phyloP scores from a whole-genome alignment of 2,329 filamentous ascomycete species.

The Diaporthe helianthi region DNA sequence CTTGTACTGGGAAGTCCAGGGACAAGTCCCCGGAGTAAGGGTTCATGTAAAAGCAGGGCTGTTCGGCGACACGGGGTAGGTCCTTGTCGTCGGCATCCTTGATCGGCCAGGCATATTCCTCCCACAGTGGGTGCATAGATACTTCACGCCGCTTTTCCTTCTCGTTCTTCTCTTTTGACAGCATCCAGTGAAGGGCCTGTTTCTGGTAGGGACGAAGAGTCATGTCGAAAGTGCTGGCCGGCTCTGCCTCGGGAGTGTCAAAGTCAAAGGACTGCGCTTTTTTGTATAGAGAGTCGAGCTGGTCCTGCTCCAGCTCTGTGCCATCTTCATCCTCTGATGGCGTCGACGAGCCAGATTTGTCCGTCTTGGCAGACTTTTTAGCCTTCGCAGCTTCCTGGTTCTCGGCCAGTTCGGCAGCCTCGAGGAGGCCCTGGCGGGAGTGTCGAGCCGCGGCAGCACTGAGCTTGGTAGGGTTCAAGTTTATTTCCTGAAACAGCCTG shows the following conservation, averaged over 20 bases:
- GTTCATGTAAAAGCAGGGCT: constrained; percentile 89
- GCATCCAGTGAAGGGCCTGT: constrained; percentile 96
- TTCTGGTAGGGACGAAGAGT: constrained; percentile 90
- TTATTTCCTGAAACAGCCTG: constrained; percentile 88
- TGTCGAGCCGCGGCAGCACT: constrained; percentile 79
- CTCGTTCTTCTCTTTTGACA: constrained; percentile 86
- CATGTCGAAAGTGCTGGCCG: constrained; percentile 82
- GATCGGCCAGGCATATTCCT: constrained; percentile 88
- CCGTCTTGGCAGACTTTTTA: constrained; percentile 28
- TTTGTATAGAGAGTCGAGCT: constrained; percentile 90
- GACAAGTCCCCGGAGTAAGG: constrained; percentile 96
- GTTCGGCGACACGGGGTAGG: constrained; percentile 68
- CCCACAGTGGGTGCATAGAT: constrained; percentile 97
- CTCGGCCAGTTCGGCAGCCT: constrained; percentile 88
- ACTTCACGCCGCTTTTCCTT: constrained; percentile 69
- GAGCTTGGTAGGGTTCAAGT: constrained; percentile 75
- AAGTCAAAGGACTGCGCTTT: constrained; percentile 99
- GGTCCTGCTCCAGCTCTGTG: constrained; percentile 91
- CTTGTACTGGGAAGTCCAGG: constrained; percentile 88
- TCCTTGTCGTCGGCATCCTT: constrained; percentile 87
- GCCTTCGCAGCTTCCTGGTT: constrained; percentile 60
- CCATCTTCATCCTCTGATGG: constrained; percentile 77
- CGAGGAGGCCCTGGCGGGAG: constrained; percentile 82
- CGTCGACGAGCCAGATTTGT: constrained; percentile 56
- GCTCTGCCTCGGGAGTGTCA: constrained; percentile 84